Percentiles rank a stretch among this genome's conserved stretches.
Evolutionary conservation across 768 basidiomycete species (phyloP).

Genomic region (Agrocybe praecox): DNA sequence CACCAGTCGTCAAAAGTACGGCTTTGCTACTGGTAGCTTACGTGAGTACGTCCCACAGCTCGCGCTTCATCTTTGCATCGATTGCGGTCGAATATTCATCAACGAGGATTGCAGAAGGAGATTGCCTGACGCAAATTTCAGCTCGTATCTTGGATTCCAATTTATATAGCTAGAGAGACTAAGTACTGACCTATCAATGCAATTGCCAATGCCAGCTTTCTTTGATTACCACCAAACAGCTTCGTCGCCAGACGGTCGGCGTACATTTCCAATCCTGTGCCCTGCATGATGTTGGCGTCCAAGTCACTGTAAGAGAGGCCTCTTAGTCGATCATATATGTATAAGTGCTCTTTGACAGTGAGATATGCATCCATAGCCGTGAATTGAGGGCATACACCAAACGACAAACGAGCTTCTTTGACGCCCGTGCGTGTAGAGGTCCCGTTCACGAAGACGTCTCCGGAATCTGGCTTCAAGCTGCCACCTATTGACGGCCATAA

Average conservation of each 20-base stretch:
- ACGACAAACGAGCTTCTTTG: conserved; percentile 60
- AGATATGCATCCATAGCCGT: conserved; percentile 80
- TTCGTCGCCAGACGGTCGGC: conserved; percentile 72
- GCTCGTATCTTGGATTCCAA: too few species aligned
- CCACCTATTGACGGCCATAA: conserved; percentile 51
- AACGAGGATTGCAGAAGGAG: conserved; percentile 75
- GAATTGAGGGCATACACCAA: conserved; percentile 86
- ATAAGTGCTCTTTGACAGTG: conserved; percentile 76
- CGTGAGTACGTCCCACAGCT: conserved; percentile 77
- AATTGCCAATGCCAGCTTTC: conserved; percentile 76
- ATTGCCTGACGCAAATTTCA: conserved; percentile 34
- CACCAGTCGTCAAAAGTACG: conserved; percentile 72
- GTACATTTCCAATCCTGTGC: conserved; percentile 59
- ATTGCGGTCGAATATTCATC: conserved; percentile 86
- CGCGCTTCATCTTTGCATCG: conserved; percentile 81
- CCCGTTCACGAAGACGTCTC: conserved; percentile 69
- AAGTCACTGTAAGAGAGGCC: conserved; percentile 58
- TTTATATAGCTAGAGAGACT: too few species aligned
- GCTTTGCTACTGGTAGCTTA: conserved; percentile 67
- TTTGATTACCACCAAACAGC: conserved; percentile 78
- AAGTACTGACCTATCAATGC: conserved; percentile 53
- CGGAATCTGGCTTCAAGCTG: conserved; percentile 63
- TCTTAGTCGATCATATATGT: conserved; percentile 74
- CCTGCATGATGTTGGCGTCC: conserved; percentile 54
- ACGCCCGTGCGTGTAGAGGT: conserved; percentile 64